Base-by-base conservation (phyloP, 352 stramenopile genomes). In the Pythium rishiriense region DNA sequence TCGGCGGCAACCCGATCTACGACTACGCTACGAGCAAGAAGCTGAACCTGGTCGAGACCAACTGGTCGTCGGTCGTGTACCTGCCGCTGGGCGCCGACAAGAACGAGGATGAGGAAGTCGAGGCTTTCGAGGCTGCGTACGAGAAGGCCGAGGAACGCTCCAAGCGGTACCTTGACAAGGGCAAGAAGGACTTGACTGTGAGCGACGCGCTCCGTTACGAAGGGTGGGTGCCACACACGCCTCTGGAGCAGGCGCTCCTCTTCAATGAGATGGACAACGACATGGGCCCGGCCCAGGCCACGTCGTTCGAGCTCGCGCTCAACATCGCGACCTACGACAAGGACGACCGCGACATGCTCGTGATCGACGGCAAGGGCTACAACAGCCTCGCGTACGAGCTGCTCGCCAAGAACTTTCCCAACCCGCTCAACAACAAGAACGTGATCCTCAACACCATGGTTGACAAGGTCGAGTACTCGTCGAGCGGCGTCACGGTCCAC, bases 161-260 rank as follows among this genome's bases (percentile, higher is more conserved):
- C 5, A 41, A 35, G 12, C 37, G 39, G 1, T 60, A 60, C 52
- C 37, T 11, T 10, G 52, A 43, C 41, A 24, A n/a, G 35, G 35
- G 52, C 52, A 60, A 60, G 52, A 60, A 60, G 24, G 52, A 60
- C 26, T 39, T 60, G 11, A 21, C 52, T 17, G 52, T 60, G 17
- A 10, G 10, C 14, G 52, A 60, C 10, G 52, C 22, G 9, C 39
- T 50, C 7, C 52, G 22, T 14, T 60, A 60, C 35, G 52, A 60
- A 60, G 52, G 52, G 37, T 60, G 35, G 52, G 24, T 41, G 37
- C 37, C 52, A 3, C 35, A 50, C 37, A 60, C 52, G 52, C 52
- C 52, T 4, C 52, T 60, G 7, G 52, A 60, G 52, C 33, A 60
- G 25, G 52, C 52, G 21, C 52, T 60, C 4, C 25, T 60, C 9